Conservation (phyloP, 306 rosid genomes). For the Psophocarpus tetragonolobus region DNA sequence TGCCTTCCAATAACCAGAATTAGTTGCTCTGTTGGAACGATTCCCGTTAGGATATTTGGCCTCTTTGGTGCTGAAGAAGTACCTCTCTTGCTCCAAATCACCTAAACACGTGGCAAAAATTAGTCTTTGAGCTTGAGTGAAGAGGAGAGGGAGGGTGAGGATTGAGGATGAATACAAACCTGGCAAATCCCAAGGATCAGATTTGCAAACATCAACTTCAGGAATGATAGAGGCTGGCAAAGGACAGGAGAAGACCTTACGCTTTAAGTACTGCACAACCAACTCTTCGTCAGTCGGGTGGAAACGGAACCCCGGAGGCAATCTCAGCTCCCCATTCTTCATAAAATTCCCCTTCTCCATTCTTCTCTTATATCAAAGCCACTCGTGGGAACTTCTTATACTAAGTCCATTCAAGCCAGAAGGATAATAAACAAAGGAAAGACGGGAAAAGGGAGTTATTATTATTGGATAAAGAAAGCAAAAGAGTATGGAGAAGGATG, state of each 20-base stretch:
- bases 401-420: neutral
- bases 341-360: constrained; percentile 66
- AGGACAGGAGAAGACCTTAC: constrained; percentile 77
- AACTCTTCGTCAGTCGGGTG: constrained; percentile 96
- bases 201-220: constrained; percentile 79
- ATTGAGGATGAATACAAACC: neutral
- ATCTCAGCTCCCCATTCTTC: constrained; percentile 73
- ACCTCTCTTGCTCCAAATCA: constrained; percentile 79
- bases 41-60: constrained; percentile 94
- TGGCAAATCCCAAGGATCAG: constrained; percentile 99
- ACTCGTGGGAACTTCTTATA: constrained; percentile 36
- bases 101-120: constrained; percentile 48
- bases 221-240: constrained; percentile 93
- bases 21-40: constrained; percentile 90
- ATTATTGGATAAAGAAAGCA: constrained; percentile 25
- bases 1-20: constrained; percentile 95
- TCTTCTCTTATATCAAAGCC: neutral
- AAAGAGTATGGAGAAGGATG: constrained; percentile 17
- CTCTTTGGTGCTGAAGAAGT: constrained; percentile 90
- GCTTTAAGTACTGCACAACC: constrained; percentile 77
- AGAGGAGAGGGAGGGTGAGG: neutral
- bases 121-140: too few species aligned
- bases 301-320: constrained; percentile 96
- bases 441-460: constrained; percentile 22
- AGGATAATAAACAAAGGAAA: neutral